Conservation (phyloP, 257 asterid species). For the Marsdenia floribunda region DNA sequence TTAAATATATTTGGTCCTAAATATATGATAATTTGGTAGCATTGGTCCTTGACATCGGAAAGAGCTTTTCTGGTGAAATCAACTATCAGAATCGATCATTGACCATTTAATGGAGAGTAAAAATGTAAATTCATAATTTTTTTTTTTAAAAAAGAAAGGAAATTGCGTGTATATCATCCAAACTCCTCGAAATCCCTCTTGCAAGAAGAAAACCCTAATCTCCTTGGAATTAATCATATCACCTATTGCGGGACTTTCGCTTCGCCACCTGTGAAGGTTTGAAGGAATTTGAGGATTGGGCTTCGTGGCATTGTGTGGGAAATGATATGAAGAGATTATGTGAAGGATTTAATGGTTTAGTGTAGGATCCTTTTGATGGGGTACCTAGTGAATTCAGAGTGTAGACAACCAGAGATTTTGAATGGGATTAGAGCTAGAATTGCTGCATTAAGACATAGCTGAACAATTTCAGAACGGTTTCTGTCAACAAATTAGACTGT, state of each 20-base stretch:
- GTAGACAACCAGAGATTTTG: conserved; percentile 34
- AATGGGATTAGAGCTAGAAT: conserved; percentile 56
- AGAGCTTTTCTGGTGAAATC: too few species aligned
- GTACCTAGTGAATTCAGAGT: conserved; percentile 38
- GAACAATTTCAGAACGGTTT: conserved; percentile 59
- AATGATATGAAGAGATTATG: conserved; percentile 57
- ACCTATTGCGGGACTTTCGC: conserved; percentile 48
- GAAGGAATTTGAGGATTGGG: conserved; percentile 72
- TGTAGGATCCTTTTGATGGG: conserved; percentile 51
- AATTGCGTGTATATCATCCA: too few species aligned
- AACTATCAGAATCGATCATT: too few species aligned
- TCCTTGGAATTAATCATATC: too few species aligned
- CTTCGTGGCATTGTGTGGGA: conserved; percentile 57
- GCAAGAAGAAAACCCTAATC: too few species aligned
- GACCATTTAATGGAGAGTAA: too few species aligned
- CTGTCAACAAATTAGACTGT: conserved; percentile 67
- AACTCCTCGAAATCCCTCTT: too few species aligned
- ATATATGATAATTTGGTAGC: too few species aligned
- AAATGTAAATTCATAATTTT: too few species aligned
- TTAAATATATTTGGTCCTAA: too few species aligned
- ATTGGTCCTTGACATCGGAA: too few species aligned
- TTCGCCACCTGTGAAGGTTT: conserved; percentile 49
- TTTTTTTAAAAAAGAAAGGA: too few species aligned
- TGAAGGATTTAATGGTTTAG: conserved; percentile 26
- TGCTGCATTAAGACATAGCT: conserved; percentile 70